Base-by-base conservation (phyloP, 345 rosid species). In the Mercurialis annua region DNA sequence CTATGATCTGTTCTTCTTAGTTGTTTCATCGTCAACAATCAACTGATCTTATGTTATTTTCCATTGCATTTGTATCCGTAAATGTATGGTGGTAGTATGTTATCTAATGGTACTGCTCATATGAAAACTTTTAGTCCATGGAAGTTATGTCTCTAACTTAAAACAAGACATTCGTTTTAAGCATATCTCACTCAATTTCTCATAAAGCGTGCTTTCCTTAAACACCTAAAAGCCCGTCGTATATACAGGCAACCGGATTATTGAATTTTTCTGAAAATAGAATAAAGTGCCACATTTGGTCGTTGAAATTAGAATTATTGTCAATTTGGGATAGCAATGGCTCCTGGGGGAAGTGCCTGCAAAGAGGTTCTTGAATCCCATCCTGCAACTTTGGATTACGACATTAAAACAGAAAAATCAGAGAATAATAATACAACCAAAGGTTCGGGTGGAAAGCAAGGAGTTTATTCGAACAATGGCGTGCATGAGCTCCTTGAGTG, bases 291-390 rank as follows among this genome's bases (percentile, higher is more conserved):
- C 5, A 18, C 58, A 34, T 64, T 54, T 50, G 30, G 61, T 49
- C 15, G 27, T 42, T 64, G 36, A 58, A 33, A 20, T 29, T 21
- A 23, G 66, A 59, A 62, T 55, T 50, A 61, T 56, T 31, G 40
- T 34, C 29, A 57, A 23, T 50, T 71, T 34, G 65, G 62, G 64
- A 49, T 40, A 69, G 33, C 73, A 69, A 84, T 82, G 86, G 83
- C 84, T 78, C 80, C 86, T 62, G 81, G 79, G 53, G 79, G 83
- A 33, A 57, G 78, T 67, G 30, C 73, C n/a, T 82, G 77, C 50
- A 75, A 79, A 75, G 84, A 85, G 73, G 80, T 74, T 71, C 31
- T 71, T 33, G 83, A 82, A 55, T 73, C 80, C 61, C 64, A 46
- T 53, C 31, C 71, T 18, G 12, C 53, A 1, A 21, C 68, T 47